These are phyloP conservation scores for Bromus sterilis DNA, from an alignment of 176 grass and related monocot species.

Conservation along the genomic window DNA sequence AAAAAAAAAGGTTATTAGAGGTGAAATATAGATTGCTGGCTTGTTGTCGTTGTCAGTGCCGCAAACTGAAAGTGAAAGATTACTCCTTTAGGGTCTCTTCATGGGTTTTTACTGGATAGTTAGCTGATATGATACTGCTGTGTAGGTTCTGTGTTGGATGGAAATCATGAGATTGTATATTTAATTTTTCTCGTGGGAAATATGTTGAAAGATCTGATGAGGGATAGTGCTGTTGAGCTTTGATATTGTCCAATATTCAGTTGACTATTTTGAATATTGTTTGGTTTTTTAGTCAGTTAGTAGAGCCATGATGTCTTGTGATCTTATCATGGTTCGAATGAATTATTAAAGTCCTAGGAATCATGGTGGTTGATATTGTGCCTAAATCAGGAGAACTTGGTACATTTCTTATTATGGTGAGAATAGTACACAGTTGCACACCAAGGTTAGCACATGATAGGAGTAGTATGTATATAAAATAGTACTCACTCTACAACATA, in stretches of 20 bases:
- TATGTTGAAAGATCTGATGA: background rate
- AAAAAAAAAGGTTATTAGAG: background rate
- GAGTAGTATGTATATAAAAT: background rate
- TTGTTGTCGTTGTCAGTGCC: background rate
- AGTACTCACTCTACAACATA: background rate
- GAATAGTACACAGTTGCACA: background rate
- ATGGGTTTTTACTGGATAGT: background rate
- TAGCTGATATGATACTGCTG: background rate
- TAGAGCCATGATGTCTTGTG: background rate
- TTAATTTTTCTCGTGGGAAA: constrained; percentile 1
- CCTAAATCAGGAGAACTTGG: constrained; percentile 8
- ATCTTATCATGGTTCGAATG: background rate
- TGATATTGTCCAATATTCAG: constrained; percentile 4
- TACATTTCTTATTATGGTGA: background rate
- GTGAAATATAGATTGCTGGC: background rate
- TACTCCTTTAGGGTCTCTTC: background rate
- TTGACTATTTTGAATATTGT: background rate
- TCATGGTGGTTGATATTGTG: background rate
- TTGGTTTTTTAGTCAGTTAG: constrained; percentile 2
- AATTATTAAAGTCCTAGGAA: background rate
- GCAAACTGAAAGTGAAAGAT: background rate
- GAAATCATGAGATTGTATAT: background rate
- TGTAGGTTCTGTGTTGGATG: background rate
- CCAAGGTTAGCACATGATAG: background rate
- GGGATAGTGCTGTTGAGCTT: background rate